Evolutionary conservation across 2,329 filamentous ascomycete species (phyloP).

Genomic region (Hypoxylon sp.): DNA sequence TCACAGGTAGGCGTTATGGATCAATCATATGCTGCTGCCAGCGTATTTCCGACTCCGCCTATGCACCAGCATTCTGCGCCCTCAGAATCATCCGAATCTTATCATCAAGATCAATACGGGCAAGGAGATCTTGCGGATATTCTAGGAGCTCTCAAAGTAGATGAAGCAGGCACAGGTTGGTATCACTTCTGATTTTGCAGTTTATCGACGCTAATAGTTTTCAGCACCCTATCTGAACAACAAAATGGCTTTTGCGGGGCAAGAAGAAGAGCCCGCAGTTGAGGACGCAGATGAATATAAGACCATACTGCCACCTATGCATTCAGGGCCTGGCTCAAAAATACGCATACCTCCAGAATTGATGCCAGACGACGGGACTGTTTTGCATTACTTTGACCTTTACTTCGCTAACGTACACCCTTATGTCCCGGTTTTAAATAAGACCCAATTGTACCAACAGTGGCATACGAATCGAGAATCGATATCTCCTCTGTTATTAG

Average conservation of each 20-base stretch:
- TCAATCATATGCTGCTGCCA: slow-evolving; percentile 64
- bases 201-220: slow-evolving; percentile 20
- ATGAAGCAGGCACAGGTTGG: slow-evolving; percentile 87
- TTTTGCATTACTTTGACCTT: slow-evolving; percentile 87
- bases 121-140: slow-evolving; percentile 83
- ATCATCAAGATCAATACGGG: slow-evolving; percentile 74
- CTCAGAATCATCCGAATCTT: slow-evolving; percentile 64
- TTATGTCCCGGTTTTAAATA: slow-evolving; percentile 91
- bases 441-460: slow-evolving; percentile 85
- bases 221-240: slow-evolving; percentile 87
- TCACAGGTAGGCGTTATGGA: slow-evolving; percentile 66
- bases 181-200: slow-evolving; percentile 39
- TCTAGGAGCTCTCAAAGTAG: slow-evolving; percentile 87
- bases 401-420: slow-evolving; percentile 94
- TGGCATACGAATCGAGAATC: slow-evolving; percentile 87
- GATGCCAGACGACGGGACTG: slow-evolving; percentile 90
- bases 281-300: slow-evolving; percentile 83
- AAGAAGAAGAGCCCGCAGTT: slow-evolving; percentile 73
- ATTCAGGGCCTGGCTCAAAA: slow-evolving; percentile 78
- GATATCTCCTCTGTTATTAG: slow-evolving; percentile 89
- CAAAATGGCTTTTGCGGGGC: slow-evolving; percentile 61
- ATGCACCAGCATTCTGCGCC: slow-evolving; percentile 60
- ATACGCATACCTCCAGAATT: slow-evolving; percentile 92
- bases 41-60: slow-evolving; percentile 69
- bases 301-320: slow-evolving; percentile 76